Base-by-base conservation (phyloP, 768 basidiomycete species). In the Glaciozyma antarctica region DNA sequence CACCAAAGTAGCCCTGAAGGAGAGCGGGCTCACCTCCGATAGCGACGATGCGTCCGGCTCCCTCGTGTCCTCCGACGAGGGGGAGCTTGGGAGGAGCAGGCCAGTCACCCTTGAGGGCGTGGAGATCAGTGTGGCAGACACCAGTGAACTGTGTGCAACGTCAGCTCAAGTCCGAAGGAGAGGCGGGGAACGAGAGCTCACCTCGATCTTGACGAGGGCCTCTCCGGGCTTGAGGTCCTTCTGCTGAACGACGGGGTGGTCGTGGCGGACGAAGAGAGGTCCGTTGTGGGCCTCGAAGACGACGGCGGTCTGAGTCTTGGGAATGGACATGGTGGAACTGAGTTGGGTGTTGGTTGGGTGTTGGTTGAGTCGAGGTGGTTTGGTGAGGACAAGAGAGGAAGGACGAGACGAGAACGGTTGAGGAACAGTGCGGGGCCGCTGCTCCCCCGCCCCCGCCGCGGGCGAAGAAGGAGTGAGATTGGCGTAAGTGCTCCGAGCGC, bases 11-110 rank as follows among this genome's bases (percentile, higher is more conserved):
- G 22, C 48, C n/a, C 22, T 16, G 48, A 49, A 21, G 22, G 12
- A 41, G 38, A 6, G 38, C 38, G 13, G 32, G 38, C 38, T 41
- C 5, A 41, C 38, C 38, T 41, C 88, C 88, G 55, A 91, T 87
- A 21, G 86, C 82, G 61, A 49, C 58, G 58, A 49, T 38, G 51
- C 80, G 78, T 22, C 90, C 89, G 17, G 88, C 88, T 68, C 89
- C 90, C 77, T 90, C 86, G 74, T 91, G 90, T 0, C 90, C 88
- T 21, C 88, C 88, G 63, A 90, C 82, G 56, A 89, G 82, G 0
- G 86, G 68, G 12, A 47, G 79, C 60, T 79, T 82, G 43, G 83
- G 79, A n/a, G 80, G 76, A 15, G 88, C 63, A 0, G 90, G 90
- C 91, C 91, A 92, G 74, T 58, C 57, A 16, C 57, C 57, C 6